These are phyloP conservation scores for Solanum acaule DNA, from an alignment of 257 asterid genomes.

Conservation along the genomic window DNA sequence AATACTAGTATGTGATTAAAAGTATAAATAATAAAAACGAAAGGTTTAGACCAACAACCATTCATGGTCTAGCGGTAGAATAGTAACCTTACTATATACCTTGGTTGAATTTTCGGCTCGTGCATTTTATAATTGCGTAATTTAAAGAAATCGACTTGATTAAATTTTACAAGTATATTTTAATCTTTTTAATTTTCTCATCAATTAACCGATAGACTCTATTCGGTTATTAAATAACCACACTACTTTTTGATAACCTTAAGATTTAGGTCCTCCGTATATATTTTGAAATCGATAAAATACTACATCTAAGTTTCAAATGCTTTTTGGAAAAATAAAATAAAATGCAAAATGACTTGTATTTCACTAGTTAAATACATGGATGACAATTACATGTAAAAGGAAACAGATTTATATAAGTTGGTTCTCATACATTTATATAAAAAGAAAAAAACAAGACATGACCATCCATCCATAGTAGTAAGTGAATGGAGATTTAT, in stretches of 20 bases:
- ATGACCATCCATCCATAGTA: no score
- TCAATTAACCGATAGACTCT: no score
- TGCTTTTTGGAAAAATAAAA: background rate
- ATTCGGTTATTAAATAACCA: no score
- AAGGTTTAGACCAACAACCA: background rate
- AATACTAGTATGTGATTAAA: no score
- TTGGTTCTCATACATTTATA: background rate
- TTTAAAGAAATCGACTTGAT: no score
- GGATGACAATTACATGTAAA: background rate
- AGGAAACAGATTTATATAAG: background rate
- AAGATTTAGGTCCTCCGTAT: background rate
- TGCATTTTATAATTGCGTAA: no score
- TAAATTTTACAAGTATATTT: no score
- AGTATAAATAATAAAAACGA: no score
- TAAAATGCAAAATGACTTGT: background rate
- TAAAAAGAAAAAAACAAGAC: background rate
- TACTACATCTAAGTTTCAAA: background rate
- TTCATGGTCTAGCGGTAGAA: no score
- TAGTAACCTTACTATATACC: no score
- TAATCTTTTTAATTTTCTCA: no score
- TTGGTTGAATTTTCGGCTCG: no score
- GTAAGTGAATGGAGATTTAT: fast-evolving
- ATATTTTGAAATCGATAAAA: background rate
- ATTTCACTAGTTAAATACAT: background rate
- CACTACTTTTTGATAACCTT: background rate